Evolutionary conservation across 2,329 filamentous ascomycete genomes (phyloP).

Genomic region (Sporothrix variecibatus): DNA sequence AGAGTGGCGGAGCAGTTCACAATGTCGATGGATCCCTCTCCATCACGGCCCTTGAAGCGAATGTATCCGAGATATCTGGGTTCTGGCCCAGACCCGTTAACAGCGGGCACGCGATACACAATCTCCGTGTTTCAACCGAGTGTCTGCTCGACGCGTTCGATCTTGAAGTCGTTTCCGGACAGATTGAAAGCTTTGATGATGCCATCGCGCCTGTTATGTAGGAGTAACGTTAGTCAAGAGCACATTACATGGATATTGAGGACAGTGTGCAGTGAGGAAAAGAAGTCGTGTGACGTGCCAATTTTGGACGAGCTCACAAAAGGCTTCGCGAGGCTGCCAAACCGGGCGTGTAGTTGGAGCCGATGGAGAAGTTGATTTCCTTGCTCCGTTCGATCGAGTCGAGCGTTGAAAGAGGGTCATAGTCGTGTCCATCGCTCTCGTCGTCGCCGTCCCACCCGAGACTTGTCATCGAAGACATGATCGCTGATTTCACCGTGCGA

Average conservation of each 20-base stretch:
- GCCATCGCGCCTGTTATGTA: conserved; percentile 3
- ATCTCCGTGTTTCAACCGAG: conserved; percentile 32
- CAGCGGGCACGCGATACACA: conserved; percentile 33
- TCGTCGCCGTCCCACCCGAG: too few relatives aligned
- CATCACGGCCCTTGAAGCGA: conserved; percentile 33
- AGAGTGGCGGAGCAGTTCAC: conserved; percentile 36
- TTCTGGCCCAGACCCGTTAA: background rate
- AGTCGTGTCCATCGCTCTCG: background rate
- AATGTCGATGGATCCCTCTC: conserved; percentile 37
- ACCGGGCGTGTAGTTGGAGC: background rate
- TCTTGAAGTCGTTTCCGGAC: conserved; percentile 32
- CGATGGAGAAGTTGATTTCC: background rate
- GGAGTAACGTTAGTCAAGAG: background rate
- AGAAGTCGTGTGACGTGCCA: background rate
- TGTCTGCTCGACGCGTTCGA: conserved; percentile 31
- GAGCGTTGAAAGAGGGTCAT: background rate
- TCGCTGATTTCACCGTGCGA: too few relatives aligned
- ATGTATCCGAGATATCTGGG: conserved; percentile 38
- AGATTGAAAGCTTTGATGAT: conserved; percentile 31
- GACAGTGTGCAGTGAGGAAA: background rate
- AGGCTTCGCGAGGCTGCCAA: conserved; percentile 5
- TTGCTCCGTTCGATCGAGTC: background rate
- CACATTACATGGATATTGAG: background rate
- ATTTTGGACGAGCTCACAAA: conserved; percentile 5
- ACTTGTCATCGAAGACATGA: too few relatives aligned